Conservation (phyloP, 352 stramenopile genomes). For the Globisporangium viniferum region DNA sequence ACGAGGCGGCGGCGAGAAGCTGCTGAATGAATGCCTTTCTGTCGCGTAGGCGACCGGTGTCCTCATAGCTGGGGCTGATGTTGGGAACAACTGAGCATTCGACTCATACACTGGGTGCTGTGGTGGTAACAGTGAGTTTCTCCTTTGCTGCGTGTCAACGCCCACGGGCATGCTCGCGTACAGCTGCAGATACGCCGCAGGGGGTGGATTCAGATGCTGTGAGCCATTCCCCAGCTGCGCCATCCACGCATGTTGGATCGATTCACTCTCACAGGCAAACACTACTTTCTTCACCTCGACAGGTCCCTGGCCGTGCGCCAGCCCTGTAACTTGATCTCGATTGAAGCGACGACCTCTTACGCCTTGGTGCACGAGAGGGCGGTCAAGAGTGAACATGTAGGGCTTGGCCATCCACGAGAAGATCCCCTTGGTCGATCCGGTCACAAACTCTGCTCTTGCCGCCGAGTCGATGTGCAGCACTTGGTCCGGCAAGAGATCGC, state of each 20-base stretch:
- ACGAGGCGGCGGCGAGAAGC: conserved; percentile 8
- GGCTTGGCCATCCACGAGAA: conserved; percentile 37
- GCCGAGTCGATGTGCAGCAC: conserved; percentile 47
- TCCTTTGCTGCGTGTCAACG: conserved; percentile 3
- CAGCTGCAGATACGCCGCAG: background rate
- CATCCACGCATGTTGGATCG: conserved; percentile 31
- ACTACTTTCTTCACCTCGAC: conserved; percentile 33
- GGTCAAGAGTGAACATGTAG: conserved; percentile 37
- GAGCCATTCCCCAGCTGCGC: conserved; percentile 19
- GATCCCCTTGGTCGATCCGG: conserved; percentile 16
- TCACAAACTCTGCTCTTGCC: conserved; percentile 22
- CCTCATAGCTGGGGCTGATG: background rate
- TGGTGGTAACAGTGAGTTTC: conserved; percentile 1
- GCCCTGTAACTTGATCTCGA: conserved; percentile 23
- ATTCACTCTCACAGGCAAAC: conserved; percentile 37
- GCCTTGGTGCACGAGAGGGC: conserved; percentile 31
- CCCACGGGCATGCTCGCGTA: background rate
- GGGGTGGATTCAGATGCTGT: background rate
- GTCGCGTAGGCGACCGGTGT: background rate
- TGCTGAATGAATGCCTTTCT: background rate
- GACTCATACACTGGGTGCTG: background rate
- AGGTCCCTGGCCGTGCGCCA: conserved; percentile 34
- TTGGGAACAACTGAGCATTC: background rate
- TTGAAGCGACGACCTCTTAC: conserved; percentile 36
- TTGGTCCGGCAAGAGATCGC: conserved; percentile 32